phyloP scores from a whole-genome alignment of 495 filamentous ascomycete species.

The Poronia punctata region DNA sequence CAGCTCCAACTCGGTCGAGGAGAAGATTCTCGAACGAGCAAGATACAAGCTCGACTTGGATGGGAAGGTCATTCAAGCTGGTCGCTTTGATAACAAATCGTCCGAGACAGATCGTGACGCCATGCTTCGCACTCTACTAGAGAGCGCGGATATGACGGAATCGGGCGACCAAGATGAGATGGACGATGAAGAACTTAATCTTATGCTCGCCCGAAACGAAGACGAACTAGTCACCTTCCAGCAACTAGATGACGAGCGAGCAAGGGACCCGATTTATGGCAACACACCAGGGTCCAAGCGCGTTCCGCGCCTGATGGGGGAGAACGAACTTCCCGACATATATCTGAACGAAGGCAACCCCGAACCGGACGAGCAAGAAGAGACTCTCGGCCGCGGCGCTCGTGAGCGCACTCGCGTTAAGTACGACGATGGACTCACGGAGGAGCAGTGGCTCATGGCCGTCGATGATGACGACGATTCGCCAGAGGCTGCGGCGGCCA shows the following conservation, averaged over 20 bases:
- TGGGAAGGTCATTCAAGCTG: constrained; percentile 97
- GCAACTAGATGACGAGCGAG: constrained; percentile 69
- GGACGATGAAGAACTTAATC: constrained; percentile 94
- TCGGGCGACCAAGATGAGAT: constrained; percentile 80
- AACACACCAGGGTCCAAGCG: constrained; percentile 51
- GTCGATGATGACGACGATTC: constrained; percentile 94
- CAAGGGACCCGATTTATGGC: constrained; percentile 60
- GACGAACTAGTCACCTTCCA: constrained; percentile 64
- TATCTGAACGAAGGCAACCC: constrained; percentile 83
- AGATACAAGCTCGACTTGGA: constrained; percentile 99
- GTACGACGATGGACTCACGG: constrained; percentile 95
- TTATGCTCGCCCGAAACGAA: constrained; percentile 74
- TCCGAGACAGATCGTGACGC: constrained; percentile 97
- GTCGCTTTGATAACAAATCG: constrained; percentile 99
- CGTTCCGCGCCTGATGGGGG: constrained; percentile 73
- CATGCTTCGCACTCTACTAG: constrained; percentile 83
- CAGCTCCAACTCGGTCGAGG: constrained; percentile 93
- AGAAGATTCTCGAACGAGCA: constrained; percentile 95
- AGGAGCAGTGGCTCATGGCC: constrained; percentile 92
- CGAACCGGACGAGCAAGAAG: constrained; percentile 65
- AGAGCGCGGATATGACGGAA: constrained; percentile 84
- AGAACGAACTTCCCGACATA: constrained; percentile 86
- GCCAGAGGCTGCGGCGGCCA: constrained; percentile 84
- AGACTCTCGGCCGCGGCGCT: constrained; percentile 78
- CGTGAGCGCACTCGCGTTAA: constrained; percentile 87